Evolutionary conservation across 2,329 filamentous ascomycete species (phyloP), one percentile per base, ranked within the genome.

Genomic region (Cadophora malorum): DNA sequence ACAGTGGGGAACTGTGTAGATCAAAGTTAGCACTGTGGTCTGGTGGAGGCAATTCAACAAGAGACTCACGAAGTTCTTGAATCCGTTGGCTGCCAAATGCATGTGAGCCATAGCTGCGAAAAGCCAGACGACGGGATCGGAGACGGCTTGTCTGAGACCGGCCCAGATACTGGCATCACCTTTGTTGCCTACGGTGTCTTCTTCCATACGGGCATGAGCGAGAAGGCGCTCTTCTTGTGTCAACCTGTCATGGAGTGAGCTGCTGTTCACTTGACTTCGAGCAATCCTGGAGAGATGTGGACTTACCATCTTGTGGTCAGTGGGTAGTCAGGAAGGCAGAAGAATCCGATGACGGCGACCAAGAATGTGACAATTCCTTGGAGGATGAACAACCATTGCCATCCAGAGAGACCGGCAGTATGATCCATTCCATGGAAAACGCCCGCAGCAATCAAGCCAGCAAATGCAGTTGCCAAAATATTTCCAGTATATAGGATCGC

Each of bases 271-370:
- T n/a, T n/a, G n/a, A n/a, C n/a, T n/a, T n/a, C n/a, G n/a, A n/a
- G n/a, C n/a, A n/a, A n/a, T n/a, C n/a, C n/a, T n/a, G n/a, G n/a
- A n/a, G n/a, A n/a, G n/a, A n/a, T n/a, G n/a, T 45, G 12, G 41
- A 45, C 41, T 45, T 14, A 45, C 41, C 41, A 45, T 45, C 60
- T 31, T n/a, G 71, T 73, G 4, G 59, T 59, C 12, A 49, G 28
- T 0, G 85, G 85, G 14, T 84, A 85, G 70, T 87, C 82, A 0
- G 85, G 85, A 0, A 88, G 77, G 19, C 79, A 70, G 35, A 81
- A 67, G 28, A 25, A 31, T n/a, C 59, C 69, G 25, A 67, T 25
- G 7, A 65, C 16, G 10, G 69, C 69, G 28, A 70, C 50, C 35
- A 62, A 38, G 23, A 70, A 60, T 9, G 70, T 71, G 2, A 69